These are phyloP conservation scores for Komagataella pseudopastoris DNA, from an alignment of 805 yeast genomes.

Conservation along the genomic window DNA sequence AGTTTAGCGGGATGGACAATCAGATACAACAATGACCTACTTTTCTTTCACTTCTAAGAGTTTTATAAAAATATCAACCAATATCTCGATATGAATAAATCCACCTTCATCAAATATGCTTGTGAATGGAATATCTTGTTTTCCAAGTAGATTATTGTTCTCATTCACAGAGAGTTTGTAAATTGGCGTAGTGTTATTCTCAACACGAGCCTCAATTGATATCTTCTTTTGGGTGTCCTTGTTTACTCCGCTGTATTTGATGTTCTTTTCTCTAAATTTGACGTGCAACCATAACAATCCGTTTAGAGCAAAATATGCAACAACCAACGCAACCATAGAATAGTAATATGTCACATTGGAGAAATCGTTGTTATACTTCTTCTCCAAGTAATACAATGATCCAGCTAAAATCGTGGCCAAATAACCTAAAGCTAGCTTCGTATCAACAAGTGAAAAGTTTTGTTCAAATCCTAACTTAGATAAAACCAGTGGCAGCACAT, in stretches of 20 bases:
- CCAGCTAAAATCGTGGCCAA: slow-evolving; percentile 32
- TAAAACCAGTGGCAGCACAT: slow-evolving; percentile 26
- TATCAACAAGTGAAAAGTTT: slow-evolving; percentile 29
- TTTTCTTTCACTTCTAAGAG: slow-evolving; percentile 3
- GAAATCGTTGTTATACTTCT: slow-evolving; percentile 27
- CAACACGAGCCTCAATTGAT: slow-evolving; percentile 21
- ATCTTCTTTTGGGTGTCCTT: slow-evolving; percentile 20
- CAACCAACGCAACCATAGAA: slow-evolving; percentile 21
- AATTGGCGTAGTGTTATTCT: slow-evolving; percentile 28
- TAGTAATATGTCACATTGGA: slow-evolving; percentile 20
- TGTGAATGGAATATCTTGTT: slow-evolving; percentile 17
- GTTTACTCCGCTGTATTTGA: slow-evolving; percentile 30
- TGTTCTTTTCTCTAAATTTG: slow-evolving; percentile 23
- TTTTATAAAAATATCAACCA: slow-evolving; percentile 13
- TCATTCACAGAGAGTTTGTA: slow-evolving; percentile 22
- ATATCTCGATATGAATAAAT: slow-evolving; percentile 22
- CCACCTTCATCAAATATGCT: slow-evolving; percentile 35
- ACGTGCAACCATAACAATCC: slow-evolving; percentile 20
- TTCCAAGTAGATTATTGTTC: slow-evolving; percentile 6
- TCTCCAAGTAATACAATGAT: slow-evolving; percentile 31
- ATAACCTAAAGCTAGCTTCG: slow-evolving; percentile 35
- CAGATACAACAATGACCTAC: slow-evolving; percentile 2
- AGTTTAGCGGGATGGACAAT: slow-evolving; percentile 17
- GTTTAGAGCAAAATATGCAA: slow-evolving; percentile 23
- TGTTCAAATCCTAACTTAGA: slow-evolving; percentile 32